Evolutionary conservation across 805 yeast genomes (phyloP).

Genomic region (Torulaspora maleeae): DNA sequence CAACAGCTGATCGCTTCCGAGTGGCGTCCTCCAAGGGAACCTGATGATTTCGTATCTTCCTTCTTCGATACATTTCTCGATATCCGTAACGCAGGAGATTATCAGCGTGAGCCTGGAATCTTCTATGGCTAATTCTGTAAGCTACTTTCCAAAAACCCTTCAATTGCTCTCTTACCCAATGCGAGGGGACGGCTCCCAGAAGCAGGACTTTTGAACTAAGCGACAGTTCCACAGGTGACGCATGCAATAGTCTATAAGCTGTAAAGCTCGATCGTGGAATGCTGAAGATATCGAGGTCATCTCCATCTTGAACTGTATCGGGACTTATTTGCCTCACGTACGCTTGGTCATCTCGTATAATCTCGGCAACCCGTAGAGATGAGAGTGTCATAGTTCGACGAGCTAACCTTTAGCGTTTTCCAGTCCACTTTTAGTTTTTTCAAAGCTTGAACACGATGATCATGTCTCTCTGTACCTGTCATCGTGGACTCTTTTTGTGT

Average conservation of each 20-base stretch:
- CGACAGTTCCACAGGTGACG: slow-evolving; percentile 46
- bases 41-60: neutral
- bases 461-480: neutral
- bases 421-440: neutral
- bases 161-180: slow-evolving; percentile 42
- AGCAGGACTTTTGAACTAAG: slow-evolving; percentile 45
- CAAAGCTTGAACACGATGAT: neutral
- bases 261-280: slow-evolving; percentile 57
- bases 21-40: neutral
- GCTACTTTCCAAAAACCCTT: slow-evolving; percentile 11
- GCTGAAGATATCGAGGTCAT: slow-evolving; percentile 10
- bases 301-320: slow-evolving; percentile 1
- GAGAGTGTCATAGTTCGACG: slow-evolving; percentile 14
- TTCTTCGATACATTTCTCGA: slow-evolving; percentile 9
- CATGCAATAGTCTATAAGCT: slow-evolving; percentile 53
- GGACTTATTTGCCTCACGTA: slow-evolving; percentile 17
- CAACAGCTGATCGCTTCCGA: neutral
- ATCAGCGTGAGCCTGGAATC: slow-evolving; percentile 9
- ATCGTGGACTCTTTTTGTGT: neutral
- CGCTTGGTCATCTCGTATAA: slow-evolving; percentile 21
- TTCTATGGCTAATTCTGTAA: slow-evolving; percentile 5
- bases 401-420: neutral
- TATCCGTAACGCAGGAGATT: slow-evolving; percentile 11
- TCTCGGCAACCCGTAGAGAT: slow-evolving; percentile 10
- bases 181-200: slow-evolving; percentile 54